Evolutionary conservation across 2,329 filamentous ascomycete genomes (phyloP).

Genomic region (Fusarium nanum): DNA sequence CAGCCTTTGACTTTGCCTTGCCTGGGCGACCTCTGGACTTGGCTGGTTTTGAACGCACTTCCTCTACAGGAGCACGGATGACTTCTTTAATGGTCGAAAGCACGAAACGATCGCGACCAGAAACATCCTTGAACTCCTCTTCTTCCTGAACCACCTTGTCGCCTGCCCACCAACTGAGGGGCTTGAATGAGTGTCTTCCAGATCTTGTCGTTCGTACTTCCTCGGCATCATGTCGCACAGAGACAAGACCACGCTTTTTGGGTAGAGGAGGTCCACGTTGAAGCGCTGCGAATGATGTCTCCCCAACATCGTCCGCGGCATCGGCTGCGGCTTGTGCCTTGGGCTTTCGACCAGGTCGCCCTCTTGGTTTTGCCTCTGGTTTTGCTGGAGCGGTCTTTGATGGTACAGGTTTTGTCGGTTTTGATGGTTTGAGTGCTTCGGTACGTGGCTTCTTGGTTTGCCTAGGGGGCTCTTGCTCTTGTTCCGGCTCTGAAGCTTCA

Average conservation of each 20-base stretch:
- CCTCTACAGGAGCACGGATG: conserved; percentile 74
- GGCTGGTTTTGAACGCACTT: conserved; percentile 48
- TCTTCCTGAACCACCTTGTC: conserved; percentile 79
- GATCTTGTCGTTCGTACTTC: conserved; percentile 74
- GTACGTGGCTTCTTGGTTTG: conserved; percentile 47
- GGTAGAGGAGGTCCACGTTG: conserved; percentile 68
- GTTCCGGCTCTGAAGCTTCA: conserved; percentile 37
- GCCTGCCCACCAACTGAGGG: conserved; percentile 87
- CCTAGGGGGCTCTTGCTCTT: conserved; percentile 37
- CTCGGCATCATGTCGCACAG: conserved; percentile 62
- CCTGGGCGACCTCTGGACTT: conserved; percentile 46
- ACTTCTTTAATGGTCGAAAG: conserved; percentile 80
- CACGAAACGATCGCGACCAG: conserved; percentile 62
- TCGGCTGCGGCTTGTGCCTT: conserved; percentile 42
- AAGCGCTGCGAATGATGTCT: conserved; percentile 61
- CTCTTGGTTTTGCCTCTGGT: conserved; percentile 44
- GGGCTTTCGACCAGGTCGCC: conserved; percentile 43
- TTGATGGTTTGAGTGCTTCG: conserved; percentile 41
- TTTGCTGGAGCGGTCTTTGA: conserved; percentile 15
- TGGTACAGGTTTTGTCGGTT: conserved; percentile 28
- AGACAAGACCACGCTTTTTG: conserved; percentile 65
- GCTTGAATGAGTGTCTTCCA: conserved; percentile 81
- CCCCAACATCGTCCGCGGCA: conserved; percentile 53
- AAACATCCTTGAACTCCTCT: conserved; percentile 64
- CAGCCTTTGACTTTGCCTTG: conserved; percentile 48